Evolutionary conservation across 441 rosid genomes (phyloP).

Genomic region (Gossypium gossypioides): DNA sequence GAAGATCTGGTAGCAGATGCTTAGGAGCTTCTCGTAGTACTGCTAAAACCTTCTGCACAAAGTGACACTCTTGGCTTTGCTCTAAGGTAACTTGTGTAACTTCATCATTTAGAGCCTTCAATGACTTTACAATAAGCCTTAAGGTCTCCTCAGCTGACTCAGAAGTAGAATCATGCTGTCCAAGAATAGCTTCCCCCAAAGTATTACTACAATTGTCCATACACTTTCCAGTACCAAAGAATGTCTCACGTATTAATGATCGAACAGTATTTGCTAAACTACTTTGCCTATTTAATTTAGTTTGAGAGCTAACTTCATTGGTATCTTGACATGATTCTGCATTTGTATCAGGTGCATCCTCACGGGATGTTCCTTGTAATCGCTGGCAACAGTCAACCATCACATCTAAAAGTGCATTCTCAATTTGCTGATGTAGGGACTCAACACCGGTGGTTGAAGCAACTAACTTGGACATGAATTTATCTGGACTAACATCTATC

Average conservation of each 20-base stretch:
- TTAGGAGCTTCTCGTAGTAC: conserved; percentile 82
- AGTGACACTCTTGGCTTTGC: conserved; percentile 79
- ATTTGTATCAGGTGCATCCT: conserved; percentile 43
- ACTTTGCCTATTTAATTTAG: conserved; percentile 54
- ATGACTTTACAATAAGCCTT: conserved; percentile 79
- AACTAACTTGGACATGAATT: conserved; percentile 75
- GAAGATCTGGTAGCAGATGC: conserved; percentile 74
- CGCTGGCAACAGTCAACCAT: conserved; percentile 99
- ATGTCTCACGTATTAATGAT: conserved; percentile 52
- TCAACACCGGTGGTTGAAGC: conserved; percentile 86
- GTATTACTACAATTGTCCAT: conserved; percentile 42
- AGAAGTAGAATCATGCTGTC: conserved; percentile 55
- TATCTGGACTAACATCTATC: conserved; percentile 53
- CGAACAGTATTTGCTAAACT: conserved; percentile 46
- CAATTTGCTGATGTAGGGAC: conserved; percentile 88
- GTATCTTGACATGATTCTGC: conserved; percentile 47
- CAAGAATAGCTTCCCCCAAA: conserved; percentile 43
- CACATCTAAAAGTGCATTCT: conserved; percentile 83
- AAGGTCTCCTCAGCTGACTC: conserved; percentile 90
- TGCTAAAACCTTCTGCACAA: conserved; percentile 75
- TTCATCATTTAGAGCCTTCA: conserved; percentile 79
- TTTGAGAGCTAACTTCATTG: conserved; percentile 46
- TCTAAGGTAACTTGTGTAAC: conserved; percentile 84
- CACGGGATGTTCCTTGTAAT: conserved; percentile 54
- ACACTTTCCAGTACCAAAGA: conserved; percentile 36